phyloP scores from a whole-genome alignment of 192 early-diverging fungal species.

The Coemansia sp. region DNA sequence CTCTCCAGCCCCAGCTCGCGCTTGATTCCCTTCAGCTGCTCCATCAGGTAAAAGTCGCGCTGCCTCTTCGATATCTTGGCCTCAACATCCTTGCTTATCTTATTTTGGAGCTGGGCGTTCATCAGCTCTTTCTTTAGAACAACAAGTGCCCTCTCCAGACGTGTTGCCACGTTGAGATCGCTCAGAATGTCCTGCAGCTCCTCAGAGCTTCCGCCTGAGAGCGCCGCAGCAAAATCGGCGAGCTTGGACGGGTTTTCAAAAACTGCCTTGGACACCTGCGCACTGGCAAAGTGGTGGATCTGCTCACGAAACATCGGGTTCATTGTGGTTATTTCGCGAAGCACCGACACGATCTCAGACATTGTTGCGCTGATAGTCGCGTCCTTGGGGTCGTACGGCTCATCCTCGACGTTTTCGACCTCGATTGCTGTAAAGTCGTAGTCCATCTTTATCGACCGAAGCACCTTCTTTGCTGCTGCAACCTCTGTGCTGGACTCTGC shows the following conservation, averaged over 20 bases:
- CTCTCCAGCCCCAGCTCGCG: slow-evolving; percentile 96
- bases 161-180: slow-evolving; percentile 82
- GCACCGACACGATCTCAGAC: slow-evolving; percentile 91
- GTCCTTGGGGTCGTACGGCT: slow-evolving; percentile 83
- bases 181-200: slow-evolving; percentile 94
- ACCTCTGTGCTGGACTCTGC: slow-evolving; percentile 13
- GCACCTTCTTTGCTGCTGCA: slow-evolving; percentile 30
- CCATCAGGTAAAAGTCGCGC: slow-evolving; percentile 99
- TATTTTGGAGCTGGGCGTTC: slow-evolving; percentile 96
- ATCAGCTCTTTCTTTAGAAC: slow-evolving; percentile 97
- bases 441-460: slow-evolving; percentile 48
- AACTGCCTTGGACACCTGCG: slow-evolving; percentile 91
- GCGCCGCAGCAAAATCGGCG: slow-evolving; percentile 96
- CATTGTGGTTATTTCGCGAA: slow-evolving; percentile 93
- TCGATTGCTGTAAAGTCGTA: slow-evolving; percentile 83
- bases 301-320: slow-evolving; percentile 98
- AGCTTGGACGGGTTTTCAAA: slow-evolving; percentile 93
- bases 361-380: slow-evolving; percentile 87
- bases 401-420: slow-evolving; percentile 84
- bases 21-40: slow-evolving; percentile 99
- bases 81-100: slow-evolving; percentile 97
- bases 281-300: slow-evolving; percentile 95
- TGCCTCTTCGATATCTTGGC: slow-evolving; percentile 95
- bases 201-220: slow-evolving; percentile 87
- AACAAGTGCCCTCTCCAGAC: slow-evolving; percentile 87